These are phyloP conservation scores for Spongiforma sp. DNA, from an alignment of 1,284 basidiomycete genomes.

Conservation along the genomic window DNA sequence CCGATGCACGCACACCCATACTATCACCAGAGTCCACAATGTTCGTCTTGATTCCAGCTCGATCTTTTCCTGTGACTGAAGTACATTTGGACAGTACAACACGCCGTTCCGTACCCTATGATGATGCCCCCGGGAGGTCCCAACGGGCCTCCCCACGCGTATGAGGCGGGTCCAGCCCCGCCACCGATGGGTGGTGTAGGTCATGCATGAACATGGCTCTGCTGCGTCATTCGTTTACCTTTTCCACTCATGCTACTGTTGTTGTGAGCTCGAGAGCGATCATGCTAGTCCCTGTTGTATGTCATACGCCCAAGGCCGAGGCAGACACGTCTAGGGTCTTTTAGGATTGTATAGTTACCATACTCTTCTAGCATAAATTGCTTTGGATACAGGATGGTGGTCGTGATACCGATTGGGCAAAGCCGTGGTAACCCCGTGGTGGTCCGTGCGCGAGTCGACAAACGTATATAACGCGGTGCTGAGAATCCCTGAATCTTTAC, in stretches of 20 bases:
- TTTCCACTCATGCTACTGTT: conserved; percentile 21
- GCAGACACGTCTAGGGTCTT: conserved; percentile 14
- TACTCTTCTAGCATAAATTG: conserved; percentile 32
- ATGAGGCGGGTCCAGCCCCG: conserved; percentile 71
- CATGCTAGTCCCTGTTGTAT: conserved; percentile 35
- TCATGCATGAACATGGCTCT: conserved; percentile 34
- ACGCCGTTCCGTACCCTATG: conserved; percentile 84
- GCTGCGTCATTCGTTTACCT: conserved; percentile 9
- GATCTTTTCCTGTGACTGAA: conserved; percentile 27
- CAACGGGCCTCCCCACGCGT: conserved; percentile 67
- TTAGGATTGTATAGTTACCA: conserved; percentile 35
- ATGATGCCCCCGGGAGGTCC: conserved; percentile 72
- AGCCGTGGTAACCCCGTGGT: too few species aligned
- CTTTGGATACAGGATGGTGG: conserved; percentile 31
- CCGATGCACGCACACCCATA: conserved; percentile 83
- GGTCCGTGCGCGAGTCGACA: conserved; percentile 16
- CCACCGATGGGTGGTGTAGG: conserved; percentile 74
- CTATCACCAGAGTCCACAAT: conserved; percentile 85
- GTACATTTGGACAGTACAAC: conserved; percentile 63
- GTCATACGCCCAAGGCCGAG: conserved; percentile 25
- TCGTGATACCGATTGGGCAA: background rate
- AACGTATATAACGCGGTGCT: conserved; percentile 13
- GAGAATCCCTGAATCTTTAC: conserved; percentile 49
- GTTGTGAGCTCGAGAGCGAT: conserved; percentile 35
- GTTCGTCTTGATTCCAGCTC: conserved; percentile 52